phyloP scores from a whole-genome alignment of 2,329 filamentous ascomycete genomes.

The Scorias spongiosa region DNA sequence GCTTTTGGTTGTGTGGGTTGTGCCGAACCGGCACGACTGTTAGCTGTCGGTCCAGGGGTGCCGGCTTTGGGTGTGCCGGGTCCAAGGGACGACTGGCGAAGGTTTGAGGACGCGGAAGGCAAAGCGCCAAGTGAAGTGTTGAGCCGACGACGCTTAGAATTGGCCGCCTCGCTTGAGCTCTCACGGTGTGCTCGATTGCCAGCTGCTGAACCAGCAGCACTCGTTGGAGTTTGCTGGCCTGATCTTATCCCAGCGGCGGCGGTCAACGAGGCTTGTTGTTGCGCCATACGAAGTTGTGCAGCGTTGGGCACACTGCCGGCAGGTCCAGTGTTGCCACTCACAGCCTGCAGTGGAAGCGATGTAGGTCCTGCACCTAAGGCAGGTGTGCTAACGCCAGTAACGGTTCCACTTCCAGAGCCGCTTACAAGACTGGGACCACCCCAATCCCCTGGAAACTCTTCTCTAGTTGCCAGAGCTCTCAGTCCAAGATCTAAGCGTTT shows the following conservation, averaged over 20 bases:
- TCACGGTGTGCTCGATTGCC: conserved; percentile 16
- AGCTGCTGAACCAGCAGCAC: background rate
- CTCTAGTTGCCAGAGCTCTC: conserved; percentile 42
- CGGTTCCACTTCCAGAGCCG: conserved; percentile 20
- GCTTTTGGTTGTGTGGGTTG: conserved; percentile 29
- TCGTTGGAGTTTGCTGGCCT: conserved; percentile 10
- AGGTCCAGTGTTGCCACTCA: conserved; percentile 38
- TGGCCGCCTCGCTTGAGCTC: conserved; percentile 25
- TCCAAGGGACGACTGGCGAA: conserved; percentile 46
- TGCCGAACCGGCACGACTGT: conserved; percentile 40
- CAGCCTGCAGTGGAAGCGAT: conserved; percentile 36
- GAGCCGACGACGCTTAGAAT: conserved; percentile 42
- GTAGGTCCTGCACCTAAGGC: conserved; percentile 3
- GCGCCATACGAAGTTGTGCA: conserved; percentile 30
- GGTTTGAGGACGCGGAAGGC: conserved; percentile 37
- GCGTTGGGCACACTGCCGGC: conserved; percentile 34
- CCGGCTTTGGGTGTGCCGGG: conserved; percentile 48
- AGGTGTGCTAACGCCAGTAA: conserved; percentile 16
- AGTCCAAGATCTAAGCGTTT: conserved; percentile 48
- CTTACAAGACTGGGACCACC: conserved; percentile 43
- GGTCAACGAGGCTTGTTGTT: conserved; percentile 14
- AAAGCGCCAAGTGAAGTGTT: conserved; percentile 38
- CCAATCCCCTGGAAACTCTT: conserved; percentile 43
- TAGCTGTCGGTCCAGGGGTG: conserved; percentile 35
- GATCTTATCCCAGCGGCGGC: conserved; percentile 9